These are phyloP conservation scores for Boletus patriciae DNA, from an alignment of 768 basidiomycete species.

Conservation along the genomic window DNA sequence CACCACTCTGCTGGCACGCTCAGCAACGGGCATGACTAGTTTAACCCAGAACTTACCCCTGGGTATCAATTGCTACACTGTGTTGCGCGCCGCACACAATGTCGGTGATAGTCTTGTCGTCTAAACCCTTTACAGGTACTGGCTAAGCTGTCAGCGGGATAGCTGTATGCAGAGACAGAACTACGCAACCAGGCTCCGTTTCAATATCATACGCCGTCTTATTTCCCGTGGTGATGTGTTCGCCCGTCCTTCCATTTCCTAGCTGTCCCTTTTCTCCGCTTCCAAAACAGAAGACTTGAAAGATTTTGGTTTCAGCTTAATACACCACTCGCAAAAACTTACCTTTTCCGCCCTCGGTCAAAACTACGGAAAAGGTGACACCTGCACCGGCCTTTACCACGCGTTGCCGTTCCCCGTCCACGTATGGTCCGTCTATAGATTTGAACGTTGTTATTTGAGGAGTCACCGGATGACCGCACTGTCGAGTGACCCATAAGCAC, in stretches of 20 bases:
- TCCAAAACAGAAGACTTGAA: constrained; percentile 81
- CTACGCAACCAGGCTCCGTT: constrained; percentile 57
- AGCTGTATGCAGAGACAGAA: constrained; percentile 1
- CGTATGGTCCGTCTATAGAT: constrained; percentile 55
- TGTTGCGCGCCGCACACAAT: constrained; percentile 90
- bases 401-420: constrained; percentile 59
- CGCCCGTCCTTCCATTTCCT: constrained; percentile 92
- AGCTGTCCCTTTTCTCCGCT: constrained; percentile 92
- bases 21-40: constrained; percentile 1
- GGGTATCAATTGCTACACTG: constrained; percentile 72
- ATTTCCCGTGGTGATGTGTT: constrained; percentile 82
- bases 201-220: constrained; percentile 83
- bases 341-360: constrained; percentile 84
- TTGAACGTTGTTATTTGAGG: constrained; percentile 70
- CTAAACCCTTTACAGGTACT: constrained; percentile 77
- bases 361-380: constrained; percentile 76
- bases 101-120: constrained; percentile 74
- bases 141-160: constrained; percentile 11
- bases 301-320: background rate
- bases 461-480: constrained; percentile 72
- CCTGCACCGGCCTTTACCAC: constrained; percentile 79
- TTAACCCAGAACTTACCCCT: constrained; percentile 50
- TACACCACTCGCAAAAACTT: constrained; percentile 13
- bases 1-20: constrained; percentile 50
- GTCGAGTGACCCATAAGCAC: constrained; percentile 4